Evolutionary conservation across 2,329 filamentous ascomycete genomes (phyloP), one percentile per base, ranked within the genome.

Genomic region (Aureobasidium sp.): DNA sequence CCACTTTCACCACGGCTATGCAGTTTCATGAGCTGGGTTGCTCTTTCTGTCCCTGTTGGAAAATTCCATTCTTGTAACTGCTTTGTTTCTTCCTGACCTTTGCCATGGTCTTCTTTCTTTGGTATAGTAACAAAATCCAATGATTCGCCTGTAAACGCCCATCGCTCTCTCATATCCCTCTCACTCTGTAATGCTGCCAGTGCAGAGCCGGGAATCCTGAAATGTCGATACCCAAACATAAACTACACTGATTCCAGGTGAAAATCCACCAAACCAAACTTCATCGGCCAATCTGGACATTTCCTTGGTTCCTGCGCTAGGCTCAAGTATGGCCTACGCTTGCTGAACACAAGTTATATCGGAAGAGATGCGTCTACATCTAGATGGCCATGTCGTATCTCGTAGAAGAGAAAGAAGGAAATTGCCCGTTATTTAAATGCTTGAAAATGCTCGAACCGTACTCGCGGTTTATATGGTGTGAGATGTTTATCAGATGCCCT

Each of bases 401-500:
- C 57, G 24, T 60, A 60, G 57, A 60, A 60, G 45, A 60, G 44
- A 40, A 49, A 42, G 47, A 60, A 60, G 19, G 15, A 60, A 47
- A 58, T 48, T 33, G n/a, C 19, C 33, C 33, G n/a, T 45, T 31
- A 12, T 17, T 37, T 35, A 45, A 48, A 59, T 59, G 56, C 42
- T 57, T 44, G 29, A 31, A 48, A 59, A 59, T 59, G 42, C 56
- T 48, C 22, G 29, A 59, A 59, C 40, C 56, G 31, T 39, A 33
- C 19, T 29, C 11, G 50, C 50, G 37, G 37, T 42, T 42, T 6
- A 29, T 33, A 22, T 59, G 42, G 35, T 37, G 31, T 57, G 49
- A n/a, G 40, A 49, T 49, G 37, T 42, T 53, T 7, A 54, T 65
- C 50, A 66, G 7, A 64, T 72, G 63, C 77, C 78, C 71, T 81